Evolutionary conservation across 305 asterid genomes (phyloP).

Genomic region (Coffea humblotiana): DNA sequence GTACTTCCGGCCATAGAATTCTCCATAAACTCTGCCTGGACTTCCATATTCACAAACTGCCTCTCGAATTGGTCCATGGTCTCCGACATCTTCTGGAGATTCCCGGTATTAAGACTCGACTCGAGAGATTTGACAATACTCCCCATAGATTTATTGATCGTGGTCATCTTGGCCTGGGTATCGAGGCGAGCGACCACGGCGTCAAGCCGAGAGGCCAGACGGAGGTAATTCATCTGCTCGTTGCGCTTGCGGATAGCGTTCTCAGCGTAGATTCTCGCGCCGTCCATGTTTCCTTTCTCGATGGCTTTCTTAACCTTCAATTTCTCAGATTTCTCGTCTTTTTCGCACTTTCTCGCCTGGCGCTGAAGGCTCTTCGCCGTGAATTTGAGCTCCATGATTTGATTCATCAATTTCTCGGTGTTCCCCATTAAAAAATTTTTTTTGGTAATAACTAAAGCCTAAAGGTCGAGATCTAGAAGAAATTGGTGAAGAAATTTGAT

Average conservation of each 20-base stretch:
- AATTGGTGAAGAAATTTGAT: not conserved
- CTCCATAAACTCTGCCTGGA: slow-evolving; percentile 99
- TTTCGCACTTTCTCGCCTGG: slow-evolving; percentile 83
- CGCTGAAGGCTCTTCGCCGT: slow-evolving; percentile 84
- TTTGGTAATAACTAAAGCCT: not conserved
- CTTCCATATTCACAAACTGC: slow-evolving; percentile 97
- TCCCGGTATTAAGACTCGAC: slow-evolving; percentile 68
- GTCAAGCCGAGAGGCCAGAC: slow-evolving; percentile 84
- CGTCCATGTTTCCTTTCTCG: slow-evolving; percentile 96
- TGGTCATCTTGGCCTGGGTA: slow-evolving; percentile 88
- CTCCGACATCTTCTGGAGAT: slow-evolving; percentile 94
- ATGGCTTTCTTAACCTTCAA: slow-evolving; percentile 89
- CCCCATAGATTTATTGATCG: slow-evolving; percentile 84
- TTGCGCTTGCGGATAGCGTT: slow-evolving; percentile 88
- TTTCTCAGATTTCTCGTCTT: slow-evolving; percentile 88
- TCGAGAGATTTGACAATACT: slow-evolving; percentile 81
- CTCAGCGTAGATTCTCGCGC: slow-evolving; percentile 94
- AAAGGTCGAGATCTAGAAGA: not conserved
- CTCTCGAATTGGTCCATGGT: slow-evolving; percentile 91
- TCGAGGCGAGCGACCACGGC: slow-evolving; percentile 95
- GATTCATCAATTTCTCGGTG: slow-evolving; percentile 84
- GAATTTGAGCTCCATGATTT: slow-evolving; percentile 90
- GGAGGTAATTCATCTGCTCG: slow-evolving; percentile 96
- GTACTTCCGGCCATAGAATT: slow-evolving; percentile 98
- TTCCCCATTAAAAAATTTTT: slow-evolving; percentile 53